A percentile compares a stretch with the other conserved stretches of the same genome.
Conservation (phyloP, 495 filamentous ascomycete species). For the Astrothelium macrocarpum region DNA sequence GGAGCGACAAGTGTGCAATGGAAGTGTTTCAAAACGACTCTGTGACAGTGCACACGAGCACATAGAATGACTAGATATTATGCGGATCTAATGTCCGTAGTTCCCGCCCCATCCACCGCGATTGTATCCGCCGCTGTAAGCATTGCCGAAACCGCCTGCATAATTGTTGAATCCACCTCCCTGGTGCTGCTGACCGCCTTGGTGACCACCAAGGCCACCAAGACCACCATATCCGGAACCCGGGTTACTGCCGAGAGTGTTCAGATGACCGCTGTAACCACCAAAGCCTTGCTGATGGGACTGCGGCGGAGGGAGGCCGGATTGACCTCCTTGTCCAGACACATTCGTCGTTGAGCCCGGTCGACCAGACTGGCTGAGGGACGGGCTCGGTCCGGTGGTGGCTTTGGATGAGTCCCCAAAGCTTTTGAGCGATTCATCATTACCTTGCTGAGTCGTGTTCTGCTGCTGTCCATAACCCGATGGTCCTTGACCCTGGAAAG, state of each 20-base stretch:
- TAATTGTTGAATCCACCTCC: conserved; percentile 41
- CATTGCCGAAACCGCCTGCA: conserved; percentile 39
- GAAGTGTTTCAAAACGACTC: not conserved
- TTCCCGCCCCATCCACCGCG: conserved; percentile 45
- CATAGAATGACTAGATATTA: not conserved
- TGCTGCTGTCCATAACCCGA: conserved; percentile 58
- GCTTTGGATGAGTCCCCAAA: conserved; percentile 61
- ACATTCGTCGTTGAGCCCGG: conserved; percentile 79
- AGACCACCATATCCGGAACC: conserved; percentile 55
- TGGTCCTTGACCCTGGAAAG: conserved; percentile 53
- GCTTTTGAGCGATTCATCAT: conserved; percentile 66
- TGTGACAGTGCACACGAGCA: not conserved
- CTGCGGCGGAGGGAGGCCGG: conserved; percentile 66
- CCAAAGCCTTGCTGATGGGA: conserved; percentile 60
- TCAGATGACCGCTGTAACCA: conserved; percentile 59
- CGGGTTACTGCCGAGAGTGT: conserved; percentile 42
- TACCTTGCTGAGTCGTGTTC: conserved; percentile 45
- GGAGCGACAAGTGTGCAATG: not conserved
- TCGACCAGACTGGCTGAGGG: conserved; percentile 66
- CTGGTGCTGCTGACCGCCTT: conserved; percentile 56
- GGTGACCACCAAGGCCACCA: conserved; percentile 58
- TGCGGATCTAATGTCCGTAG: conserved; percentile 29
- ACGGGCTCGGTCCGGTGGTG: conserved; percentile 70
- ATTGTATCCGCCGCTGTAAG: conserved; percentile 33
- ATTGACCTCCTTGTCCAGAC: conserved; percentile 45